A percentile compares a stretch with the other conserved stretches of the same genome.
Evolutionary conservation across 306 rosid genomes (phyloP).

Genomic region (Spatholobus suberectus): DNA sequence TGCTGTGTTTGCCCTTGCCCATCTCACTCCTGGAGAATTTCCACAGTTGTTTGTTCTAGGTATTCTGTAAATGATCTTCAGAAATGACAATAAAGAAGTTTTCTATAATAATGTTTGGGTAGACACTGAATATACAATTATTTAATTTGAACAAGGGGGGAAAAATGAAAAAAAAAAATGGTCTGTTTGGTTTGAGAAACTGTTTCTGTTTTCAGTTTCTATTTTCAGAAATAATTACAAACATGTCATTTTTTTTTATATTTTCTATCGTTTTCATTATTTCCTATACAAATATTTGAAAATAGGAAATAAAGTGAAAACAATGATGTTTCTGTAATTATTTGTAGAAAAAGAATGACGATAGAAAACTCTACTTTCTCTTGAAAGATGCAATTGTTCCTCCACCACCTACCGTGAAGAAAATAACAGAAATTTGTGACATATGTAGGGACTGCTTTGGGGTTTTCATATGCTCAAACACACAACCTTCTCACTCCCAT

Average conservation of each 20-base stretch:
- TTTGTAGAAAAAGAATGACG: neutral
- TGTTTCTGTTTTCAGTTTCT: neutral
- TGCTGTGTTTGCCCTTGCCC: constrained; percentile 90
- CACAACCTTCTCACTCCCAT: constrained; percentile 95
- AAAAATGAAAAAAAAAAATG: neutral
- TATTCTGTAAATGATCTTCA: constrained; percentile 41
- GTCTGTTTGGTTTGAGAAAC: neutral
- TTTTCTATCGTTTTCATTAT: neutral
- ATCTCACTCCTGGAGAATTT: constrained; percentile 97
- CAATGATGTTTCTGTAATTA: neutral
- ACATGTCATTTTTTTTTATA: neutral
- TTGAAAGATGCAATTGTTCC: constrained; percentile 25
- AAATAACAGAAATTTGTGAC: constrained; percentile 35
- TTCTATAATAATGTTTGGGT: neutral
- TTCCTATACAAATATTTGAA: neutral
- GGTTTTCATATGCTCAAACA: constrained; percentile 96
- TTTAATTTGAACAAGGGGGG: neutral
- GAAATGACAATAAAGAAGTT: constrained; percentile 5
- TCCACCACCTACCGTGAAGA: neutral
- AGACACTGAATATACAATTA: neutral
- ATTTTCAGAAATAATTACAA: neutral
- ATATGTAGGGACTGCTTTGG: constrained; percentile 78
- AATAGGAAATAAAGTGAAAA: neutral
- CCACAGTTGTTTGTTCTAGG: constrained; percentile 97
- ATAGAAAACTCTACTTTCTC: neutral